These are phyloP conservation scores for Alopecurus myosuroides DNA, from an alignment of 176 grass and related monocot species.

Conservation along the genomic window DNA sequence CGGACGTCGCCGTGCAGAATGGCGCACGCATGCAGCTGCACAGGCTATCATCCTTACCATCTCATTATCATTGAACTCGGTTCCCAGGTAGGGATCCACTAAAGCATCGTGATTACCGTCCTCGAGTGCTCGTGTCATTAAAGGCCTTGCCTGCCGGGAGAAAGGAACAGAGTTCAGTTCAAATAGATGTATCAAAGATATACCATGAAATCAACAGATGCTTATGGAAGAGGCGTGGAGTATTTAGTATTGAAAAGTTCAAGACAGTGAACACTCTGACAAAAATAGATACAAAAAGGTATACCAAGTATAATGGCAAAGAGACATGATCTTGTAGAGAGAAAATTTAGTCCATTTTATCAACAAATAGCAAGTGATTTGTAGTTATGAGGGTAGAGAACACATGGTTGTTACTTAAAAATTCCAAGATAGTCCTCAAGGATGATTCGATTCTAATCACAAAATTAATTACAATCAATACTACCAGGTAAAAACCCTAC, in stretches of 20 bases:
- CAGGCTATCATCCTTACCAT: constrained; percentile 91
- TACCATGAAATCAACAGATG: not conserved
- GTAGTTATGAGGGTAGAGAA: not conserved
- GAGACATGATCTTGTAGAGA: not conserved
- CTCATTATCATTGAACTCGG: constrained; percentile 61
- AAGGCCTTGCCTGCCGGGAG: constrained; percentile 69
- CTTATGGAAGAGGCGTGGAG: not conserved
- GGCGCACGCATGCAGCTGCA: constrained; percentile 85
- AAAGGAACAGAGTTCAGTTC: not conserved
- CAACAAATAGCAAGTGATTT: not conserved
- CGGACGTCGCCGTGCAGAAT: constrained; percentile 62
- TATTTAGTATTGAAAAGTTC: not conserved
- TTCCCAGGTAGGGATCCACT: constrained; percentile 64
- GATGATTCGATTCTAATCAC: not conserved
- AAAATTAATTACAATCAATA: not conserved
- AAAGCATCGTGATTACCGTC: constrained; percentile 65
- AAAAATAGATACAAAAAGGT: not conserved
- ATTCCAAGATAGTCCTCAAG: not conserved
- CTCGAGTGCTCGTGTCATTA: constrained; percentile 56
- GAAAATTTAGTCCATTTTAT: not conserved
- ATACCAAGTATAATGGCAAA: not conserved
- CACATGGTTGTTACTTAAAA: not conserved
- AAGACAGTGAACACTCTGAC: not conserved
- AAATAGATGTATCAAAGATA: not conserved
- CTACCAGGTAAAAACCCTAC: not conserved